A percentile compares a stretch with the other conserved stretches of the same genome.
These are phyloP conservation scores for Antitrichia curtipendula DNA, from an alignment of 225 moss, liverwort and hornwort genomes.

Conservation along the genomic window DNA sequence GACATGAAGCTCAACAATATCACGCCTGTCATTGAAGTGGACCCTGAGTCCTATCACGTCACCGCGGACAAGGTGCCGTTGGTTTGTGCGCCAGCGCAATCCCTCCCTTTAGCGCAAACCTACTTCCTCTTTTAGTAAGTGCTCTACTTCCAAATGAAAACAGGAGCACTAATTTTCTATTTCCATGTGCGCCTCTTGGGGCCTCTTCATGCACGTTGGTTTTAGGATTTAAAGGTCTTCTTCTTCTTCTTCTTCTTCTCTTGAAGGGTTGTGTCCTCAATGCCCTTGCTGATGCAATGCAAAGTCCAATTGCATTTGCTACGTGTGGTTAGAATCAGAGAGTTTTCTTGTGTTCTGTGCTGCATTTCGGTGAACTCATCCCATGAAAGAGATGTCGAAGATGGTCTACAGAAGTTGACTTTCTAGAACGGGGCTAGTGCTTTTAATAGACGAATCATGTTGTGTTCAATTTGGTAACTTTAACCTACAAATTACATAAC, in stretches of 20 bases:
- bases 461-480: neutral
- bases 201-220: neutral
- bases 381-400: neutral
- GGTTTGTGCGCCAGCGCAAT: slow-evolving; percentile 42
- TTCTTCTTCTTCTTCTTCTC: neutral
- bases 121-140: slow-evolving; percentile 43
- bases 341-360: neutral
- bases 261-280: neutral
- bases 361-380: neutral
- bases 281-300: neutral
- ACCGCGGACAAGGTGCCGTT: slow-evolving; percentile 61
- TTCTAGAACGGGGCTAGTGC: no score
- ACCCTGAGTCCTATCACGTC: slow-evolving; percentile 70
- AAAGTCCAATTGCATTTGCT: neutral
- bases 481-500: neutral
- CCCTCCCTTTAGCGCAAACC: slow-evolving; percentile 68
- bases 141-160: neutral
- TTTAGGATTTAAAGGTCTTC: neutral
- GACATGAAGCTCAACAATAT: slow-evolving; percentile 78
- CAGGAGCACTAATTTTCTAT: neutral
- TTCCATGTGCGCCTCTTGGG: neutral
- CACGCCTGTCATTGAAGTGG: slow-evolving; percentile 58
- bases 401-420: neutral
- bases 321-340: neutral
- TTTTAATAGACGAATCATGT: neutral